Base-by-base conservation (phyloP, 495 filamentous ascomycete genomes). In the Parathielavia appendiculata region DNA sequence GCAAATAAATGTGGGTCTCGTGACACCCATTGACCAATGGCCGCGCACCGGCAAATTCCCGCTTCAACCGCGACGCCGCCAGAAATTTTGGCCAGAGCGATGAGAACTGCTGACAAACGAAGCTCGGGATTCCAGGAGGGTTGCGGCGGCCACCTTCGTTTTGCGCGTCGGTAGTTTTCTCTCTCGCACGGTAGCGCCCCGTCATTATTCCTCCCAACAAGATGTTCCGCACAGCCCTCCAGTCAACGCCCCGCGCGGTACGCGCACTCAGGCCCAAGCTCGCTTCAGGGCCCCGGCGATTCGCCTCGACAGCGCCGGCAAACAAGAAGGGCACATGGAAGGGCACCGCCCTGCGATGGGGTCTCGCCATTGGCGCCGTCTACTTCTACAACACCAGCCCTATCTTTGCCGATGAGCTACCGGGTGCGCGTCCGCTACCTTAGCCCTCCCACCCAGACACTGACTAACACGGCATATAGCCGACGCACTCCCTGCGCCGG, bases 331-430 rank as follows among this genome's bases (percentile, higher is more conserved):
- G 90, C 68, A 86, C 84, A 66, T 96, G 88, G 91, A 97, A 89
- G 80, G 88, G 82, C 64, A 79, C 82, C n/a, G 78, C 75, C 9
- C 64, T 78, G 56, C 80, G 92, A 71, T 85, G 89, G 80, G 90
- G 84, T 54, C 63, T 93, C 46, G 91, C 90, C n/a, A 75, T 71
- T 50, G 91, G 77, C 22, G 82, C 83, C n/a, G 69, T 96, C 35
- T 98, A 97, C 76, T 96, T 85, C 69, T 98, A 97, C 72, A 92
- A 91, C 73, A 97, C 91, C 41, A 91, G 85, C 69, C 81, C 81
- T 60, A 77, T 88, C 39, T 97, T 98, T 72, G 87, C 91, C 13
- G 86, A 97, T 67, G 84, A 92, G 73, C 83, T 86, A 35, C 74
- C 80, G 54, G 81, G 92, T 96, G 80, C 57, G 87, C 65, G 23